Conservation (phyloP, 257 asterid species). For the Galeopsis tetrahit region DNA sequence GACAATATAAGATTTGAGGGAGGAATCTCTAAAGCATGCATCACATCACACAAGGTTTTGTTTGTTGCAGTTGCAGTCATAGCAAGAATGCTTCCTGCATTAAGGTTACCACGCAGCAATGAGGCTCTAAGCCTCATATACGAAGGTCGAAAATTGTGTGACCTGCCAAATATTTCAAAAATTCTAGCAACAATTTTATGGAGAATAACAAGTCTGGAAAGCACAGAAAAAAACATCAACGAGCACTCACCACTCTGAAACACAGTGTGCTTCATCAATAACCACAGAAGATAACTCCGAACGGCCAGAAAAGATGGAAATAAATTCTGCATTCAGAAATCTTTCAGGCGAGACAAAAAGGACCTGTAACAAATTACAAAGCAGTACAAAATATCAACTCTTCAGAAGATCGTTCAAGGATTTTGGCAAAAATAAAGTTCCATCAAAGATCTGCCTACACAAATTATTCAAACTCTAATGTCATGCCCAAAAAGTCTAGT, state of each 20-base stretch:
- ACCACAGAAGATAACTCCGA: slow-evolving; percentile 76
- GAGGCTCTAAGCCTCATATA: slow-evolving; percentile 99
- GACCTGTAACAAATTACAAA: slow-evolving; percentile 59
- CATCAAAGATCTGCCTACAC: slow-evolving; percentile 17
- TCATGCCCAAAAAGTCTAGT: background rate
- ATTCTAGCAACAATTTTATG: background rate
- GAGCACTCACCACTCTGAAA: slow-evolving; percentile 92
- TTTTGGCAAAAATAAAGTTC: background rate
- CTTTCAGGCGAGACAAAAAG: slow-evolving; percentile 99
- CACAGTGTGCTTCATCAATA: slow-evolving; percentile 97
- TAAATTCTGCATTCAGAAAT: slow-evolving; percentile 75
- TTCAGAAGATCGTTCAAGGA: slow-evolving; percentile 21
- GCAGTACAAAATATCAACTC: slow-evolving; percentile 11
- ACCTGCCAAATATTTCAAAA: slow-evolving; percentile 60
- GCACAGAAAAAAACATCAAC: slow-evolving; percentile 6
- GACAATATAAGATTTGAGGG: slow-evolving; percentile 66
- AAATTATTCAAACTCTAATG: background rate
- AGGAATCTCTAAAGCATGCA: slow-evolving; percentile 87
- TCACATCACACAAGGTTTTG: slow-evolving; percentile 69
- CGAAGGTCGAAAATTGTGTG: slow-evolving; percentile 98
- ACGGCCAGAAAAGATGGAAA: slow-evolving; percentile 61
- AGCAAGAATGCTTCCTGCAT: slow-evolving; percentile 90
- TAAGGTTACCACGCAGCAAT: slow-evolving; percentile 62
- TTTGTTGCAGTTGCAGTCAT: slow-evolving; percentile 98
- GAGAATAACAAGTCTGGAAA: slow-evolving; percentile 11